Percentiles rank a stretch among this genome's conserved stretches.
These are phyloP conservation scores for Batkoa obscura DNA, from an alignment of 371 early-diverging fungal species.

Conservation along the genomic window DNA sequence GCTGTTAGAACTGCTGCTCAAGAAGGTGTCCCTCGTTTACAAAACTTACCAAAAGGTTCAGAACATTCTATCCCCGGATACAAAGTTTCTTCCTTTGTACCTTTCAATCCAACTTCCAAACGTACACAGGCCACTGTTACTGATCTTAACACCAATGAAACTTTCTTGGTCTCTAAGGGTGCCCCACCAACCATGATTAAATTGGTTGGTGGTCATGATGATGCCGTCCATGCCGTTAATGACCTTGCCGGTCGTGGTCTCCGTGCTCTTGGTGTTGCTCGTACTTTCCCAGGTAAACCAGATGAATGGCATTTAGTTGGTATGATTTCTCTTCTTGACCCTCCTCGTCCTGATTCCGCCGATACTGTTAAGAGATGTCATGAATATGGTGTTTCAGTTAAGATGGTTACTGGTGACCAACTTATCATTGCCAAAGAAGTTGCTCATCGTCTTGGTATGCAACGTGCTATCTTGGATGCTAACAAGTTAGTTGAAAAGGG, in stretches of 20 bases:
- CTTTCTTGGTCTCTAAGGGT: constrained; percentile 80
- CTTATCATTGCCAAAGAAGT: constrained; percentile 77
- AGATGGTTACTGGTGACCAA: constrained; percentile 88
- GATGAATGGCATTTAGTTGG: constrained; percentile 49
- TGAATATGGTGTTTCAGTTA: constrained; percentile 58
- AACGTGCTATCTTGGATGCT: constrained; percentile 56
- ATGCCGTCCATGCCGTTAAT: constrained; percentile 55
- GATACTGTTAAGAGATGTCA: constrained; percentile 36
- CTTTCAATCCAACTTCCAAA: constrained; percentile 83
- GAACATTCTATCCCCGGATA: constrained; percentile 59
- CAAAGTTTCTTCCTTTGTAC: constrained; percentile 65
- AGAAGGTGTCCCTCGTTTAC: constrained; percentile 44
- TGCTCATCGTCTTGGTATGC: constrained; percentile 63
- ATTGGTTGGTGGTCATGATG: constrained; percentile 57
- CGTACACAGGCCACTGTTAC: constrained; percentile 73
- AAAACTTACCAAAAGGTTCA: constrained; percentile 16
- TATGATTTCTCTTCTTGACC: constrained; percentile 71
- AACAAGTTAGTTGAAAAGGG: constrained; percentile 59
- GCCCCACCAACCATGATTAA: constrained; percentile 85
- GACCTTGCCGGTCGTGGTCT: constrained; percentile 70
- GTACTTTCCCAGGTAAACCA: constrained; percentile 38
- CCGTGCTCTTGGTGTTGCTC: constrained; percentile 81
- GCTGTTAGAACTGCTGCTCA: constrained; percentile 70
- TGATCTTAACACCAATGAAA: constrained; percentile 33
- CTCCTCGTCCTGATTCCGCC: constrained; percentile 52